phyloP scores from a whole-genome alignment of 164 flowering plant genomes.

The Annona squamosa region DNA sequence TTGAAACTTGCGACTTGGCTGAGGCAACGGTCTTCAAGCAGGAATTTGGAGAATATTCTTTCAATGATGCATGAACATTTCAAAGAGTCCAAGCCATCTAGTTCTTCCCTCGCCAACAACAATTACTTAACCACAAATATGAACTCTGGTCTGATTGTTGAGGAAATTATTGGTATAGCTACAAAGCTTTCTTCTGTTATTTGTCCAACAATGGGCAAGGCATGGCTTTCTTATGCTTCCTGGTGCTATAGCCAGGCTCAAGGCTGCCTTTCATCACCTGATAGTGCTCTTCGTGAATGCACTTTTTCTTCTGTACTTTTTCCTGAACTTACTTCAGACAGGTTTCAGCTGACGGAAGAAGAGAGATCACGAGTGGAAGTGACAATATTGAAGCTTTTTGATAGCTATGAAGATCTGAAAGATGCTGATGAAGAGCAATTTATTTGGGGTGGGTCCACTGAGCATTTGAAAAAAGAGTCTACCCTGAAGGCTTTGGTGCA shows the following conservation, averaged over 20 bases:
- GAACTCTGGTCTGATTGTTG: conserved; percentile 30
- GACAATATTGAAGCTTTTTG: conserved; percentile 32
- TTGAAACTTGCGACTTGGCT: conserved; percentile 81
- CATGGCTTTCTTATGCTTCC: conserved; percentile 94
- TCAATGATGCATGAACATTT: conserved; percentile 41
- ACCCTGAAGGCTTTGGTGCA: conserved; percentile 36
- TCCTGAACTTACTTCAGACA: conserved; percentile 48
- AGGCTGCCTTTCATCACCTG: conserved; percentile 28
- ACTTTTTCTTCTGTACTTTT: conserved; percentile 51
- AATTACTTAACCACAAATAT: conserved; percentile 23
- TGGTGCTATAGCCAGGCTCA: conserved; percentile 86
- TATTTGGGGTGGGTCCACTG: conserved; percentile 24
- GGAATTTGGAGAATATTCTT: conserved; percentile 30
- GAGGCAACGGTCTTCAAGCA: conserved; percentile 28
- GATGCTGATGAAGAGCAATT: conserved; percentile 23
- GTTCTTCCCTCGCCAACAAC: conserved; percentile 18
- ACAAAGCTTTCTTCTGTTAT: conserved; percentile 61
- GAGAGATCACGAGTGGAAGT: conserved; percentile 50
- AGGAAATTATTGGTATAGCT: conserved; percentile 66
- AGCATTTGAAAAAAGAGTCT: conserved; percentile 21
- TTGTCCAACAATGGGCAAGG: conserved; percentile 74
- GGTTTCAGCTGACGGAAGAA: conserved; percentile 54
- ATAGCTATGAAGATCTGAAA: conserved; percentile 12
- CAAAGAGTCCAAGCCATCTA: conserved; percentile 12
- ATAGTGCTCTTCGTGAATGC: conserved; percentile 37